Evolutionary conservation across 2,329 filamentous ascomycete genomes (phyloP), one percentile per base, ranked within the genome.

Genomic region (Rosellinia necatrix): DNA sequence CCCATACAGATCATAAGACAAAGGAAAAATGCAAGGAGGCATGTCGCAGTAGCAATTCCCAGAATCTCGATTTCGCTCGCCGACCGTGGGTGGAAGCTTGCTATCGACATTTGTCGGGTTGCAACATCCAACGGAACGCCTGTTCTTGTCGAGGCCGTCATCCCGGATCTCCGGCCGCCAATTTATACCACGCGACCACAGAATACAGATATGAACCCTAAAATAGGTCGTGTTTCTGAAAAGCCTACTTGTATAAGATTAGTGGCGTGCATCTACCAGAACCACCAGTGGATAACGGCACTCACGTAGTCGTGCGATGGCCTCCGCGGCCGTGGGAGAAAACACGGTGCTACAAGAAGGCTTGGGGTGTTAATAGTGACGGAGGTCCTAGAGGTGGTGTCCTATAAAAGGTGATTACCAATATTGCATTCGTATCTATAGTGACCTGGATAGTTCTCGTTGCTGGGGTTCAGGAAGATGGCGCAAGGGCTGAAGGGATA

Each of bases 1-100:
- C 46, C 44, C 3, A 32, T 38, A 27, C 24, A 61, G 13, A 61
- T 13, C 49, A 56, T 24, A 17, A 22, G 8, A 19, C 38, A 56
- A 29, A 59, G 44, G 44, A 59, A 53, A 6, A 51, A 35, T 15
- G 44, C 56, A 10, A 61, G 56, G 35, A 59, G 44, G 25, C 49
- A 59, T 10, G 52, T 61, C 15, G 59, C 44, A 3, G 52, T 53
- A 17, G 52, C 56, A 9, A 59, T 53, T 34, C 52, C 59, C 30
- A 59, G 24, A 10, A 61, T 41, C 35, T 61, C 59, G 29, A 53
- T 29, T 12, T 22, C 15, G n/a, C 46, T 50, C 4, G 59, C 59
- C 10, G 59, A 56, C 30, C 29, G 38, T 17, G 41, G 21, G 4
- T 44, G 21, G 40, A 50, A 32, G 6, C 6, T 51, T 37, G 34